Base-by-base conservation (phyloP, 192 early-diverging fungal species). In the Umbelopsis isabellina region DNA sequence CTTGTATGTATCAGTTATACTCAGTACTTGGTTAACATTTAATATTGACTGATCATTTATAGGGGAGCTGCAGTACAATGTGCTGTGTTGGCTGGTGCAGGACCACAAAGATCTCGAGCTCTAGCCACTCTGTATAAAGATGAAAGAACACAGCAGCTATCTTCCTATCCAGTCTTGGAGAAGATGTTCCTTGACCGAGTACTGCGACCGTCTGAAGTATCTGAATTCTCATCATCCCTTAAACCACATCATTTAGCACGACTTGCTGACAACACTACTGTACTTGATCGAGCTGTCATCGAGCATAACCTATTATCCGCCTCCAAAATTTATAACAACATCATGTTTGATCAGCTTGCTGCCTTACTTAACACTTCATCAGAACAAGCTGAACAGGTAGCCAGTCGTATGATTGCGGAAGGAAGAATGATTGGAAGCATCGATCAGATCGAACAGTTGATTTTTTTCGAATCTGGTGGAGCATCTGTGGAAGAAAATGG, bases 171-270 rank as follows among this genome's bases (percentile, higher is more conserved):
- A 16, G 88, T 99, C n/a, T 73, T 99, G 49, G 93, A 96, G 73
- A 98, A 96, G 81, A 97, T 98, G 91, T 95, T 95, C 66, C 79
- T 97, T 47, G 95, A 93, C 77, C 90, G 95, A 4, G 89, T 97
- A 13, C 87, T 97, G 58, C 85, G 89, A 41, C 83, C 82, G 12
- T 75, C 82, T 10, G 94, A 98, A 78, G 91, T 97, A 13, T 89
- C 87, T 27, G 89, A 91, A 61, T 97, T 97, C 72, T 82, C 86
- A 12, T 71, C 73, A 65, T 87, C 87, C 5, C 83, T 97, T 18
- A 88, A 89, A 67, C 80, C 84, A 45, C 94, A 96, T 78, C 95
- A 96, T 69, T 71, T 88, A 15, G 94, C 94, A 10, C 68, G 79
- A 49, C 76, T 97, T 45, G 80, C 85, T 2, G 93, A 92, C 58